A percentile compares a stretch with the other conserved stretches of the same genome.
phyloP scores from a whole-genome alignment of 2,329 filamentous ascomycete genomes.

The Paecilomyces sp. region DNA sequence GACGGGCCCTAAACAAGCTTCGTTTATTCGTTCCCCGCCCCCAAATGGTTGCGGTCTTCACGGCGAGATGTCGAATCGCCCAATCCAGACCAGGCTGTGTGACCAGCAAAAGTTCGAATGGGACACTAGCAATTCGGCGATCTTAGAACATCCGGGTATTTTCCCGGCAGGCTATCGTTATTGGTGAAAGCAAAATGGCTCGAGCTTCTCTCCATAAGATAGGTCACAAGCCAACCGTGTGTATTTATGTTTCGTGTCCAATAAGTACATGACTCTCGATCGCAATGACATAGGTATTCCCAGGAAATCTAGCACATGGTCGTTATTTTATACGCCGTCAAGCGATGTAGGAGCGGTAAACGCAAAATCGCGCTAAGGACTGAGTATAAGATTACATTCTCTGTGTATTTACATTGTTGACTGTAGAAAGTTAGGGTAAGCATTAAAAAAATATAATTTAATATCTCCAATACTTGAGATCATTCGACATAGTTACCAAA shows the following conservation, averaged over 20 bases:
- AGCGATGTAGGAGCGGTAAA: neutral
- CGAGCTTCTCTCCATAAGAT: neutral
- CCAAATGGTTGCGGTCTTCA: neutral
- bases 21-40: neutral
- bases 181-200: neutral
- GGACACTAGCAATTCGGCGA: neutral
- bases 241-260: neutral
- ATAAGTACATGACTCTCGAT: neutral
- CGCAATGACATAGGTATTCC: neutral
- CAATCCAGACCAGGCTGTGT: neutral
- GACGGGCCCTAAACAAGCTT: constrained; percentile 7
- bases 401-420: too few relatives aligned
- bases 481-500: too few relatives aligned
- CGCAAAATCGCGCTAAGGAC: neutral
- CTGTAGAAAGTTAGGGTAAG: too few relatives aligned
- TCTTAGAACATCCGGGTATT: neutral
- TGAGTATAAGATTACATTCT: neutral
- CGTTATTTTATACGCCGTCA: neutral
- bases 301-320: neutral
- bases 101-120: neutral
- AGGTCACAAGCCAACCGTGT: neutral
- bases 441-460: too few relatives aligned
- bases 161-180: neutral
- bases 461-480: too few relatives aligned
- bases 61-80: neutral